phyloP scores from a whole-genome alignment of 345 rosid genomes.

The Passiflora organensis region DNA sequence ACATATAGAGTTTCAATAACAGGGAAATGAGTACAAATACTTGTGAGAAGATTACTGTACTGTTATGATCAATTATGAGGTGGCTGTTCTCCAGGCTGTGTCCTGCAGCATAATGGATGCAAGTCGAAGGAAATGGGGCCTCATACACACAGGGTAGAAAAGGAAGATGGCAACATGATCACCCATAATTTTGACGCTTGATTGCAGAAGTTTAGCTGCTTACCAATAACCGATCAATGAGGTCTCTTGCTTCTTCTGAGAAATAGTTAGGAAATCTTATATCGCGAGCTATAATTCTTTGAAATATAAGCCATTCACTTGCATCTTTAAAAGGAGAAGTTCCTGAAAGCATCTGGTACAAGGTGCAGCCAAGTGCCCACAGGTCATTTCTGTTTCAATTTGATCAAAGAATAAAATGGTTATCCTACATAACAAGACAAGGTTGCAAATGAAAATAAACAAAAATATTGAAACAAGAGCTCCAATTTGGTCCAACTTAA shows the following conservation, averaged over 20 bases:
- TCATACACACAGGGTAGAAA: too few relatives aligned
- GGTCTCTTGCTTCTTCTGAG: conserved; percentile 81
- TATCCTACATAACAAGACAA: conserved; percentile 22
- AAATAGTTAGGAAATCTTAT: conserved; percentile 84
- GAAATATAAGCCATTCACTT: conserved; percentile 98
- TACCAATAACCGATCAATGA: conserved; percentile 79
- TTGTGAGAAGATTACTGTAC: too few relatives aligned
- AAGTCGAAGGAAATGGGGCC: too few relatives aligned
- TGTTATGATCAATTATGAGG: too few relatives aligned
- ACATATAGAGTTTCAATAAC: too few relatives aligned
- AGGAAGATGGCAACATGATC: too few relatives aligned
- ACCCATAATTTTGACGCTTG: too few relatives aligned
- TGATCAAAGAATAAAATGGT: conserved; percentile 29
- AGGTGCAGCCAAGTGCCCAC: conserved; percentile 99
- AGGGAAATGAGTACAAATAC: too few relatives aligned
- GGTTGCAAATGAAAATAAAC: conserved; percentile 15
- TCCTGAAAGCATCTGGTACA: conserved; percentile 99
- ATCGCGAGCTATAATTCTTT: conserved; percentile 90
- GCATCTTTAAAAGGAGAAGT: conserved; percentile 96
- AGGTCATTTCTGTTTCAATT: conserved; percentile 82
- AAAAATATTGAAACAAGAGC: background rate
- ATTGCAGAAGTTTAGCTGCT: conserved; percentile 28
- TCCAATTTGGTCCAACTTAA: background rate
- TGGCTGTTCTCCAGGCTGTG: too few relatives aligned
- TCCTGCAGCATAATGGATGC: too few relatives aligned